Conservation (phyloP, 108 stramenopile species). For the Nitzschia inconspicua region DNA sequence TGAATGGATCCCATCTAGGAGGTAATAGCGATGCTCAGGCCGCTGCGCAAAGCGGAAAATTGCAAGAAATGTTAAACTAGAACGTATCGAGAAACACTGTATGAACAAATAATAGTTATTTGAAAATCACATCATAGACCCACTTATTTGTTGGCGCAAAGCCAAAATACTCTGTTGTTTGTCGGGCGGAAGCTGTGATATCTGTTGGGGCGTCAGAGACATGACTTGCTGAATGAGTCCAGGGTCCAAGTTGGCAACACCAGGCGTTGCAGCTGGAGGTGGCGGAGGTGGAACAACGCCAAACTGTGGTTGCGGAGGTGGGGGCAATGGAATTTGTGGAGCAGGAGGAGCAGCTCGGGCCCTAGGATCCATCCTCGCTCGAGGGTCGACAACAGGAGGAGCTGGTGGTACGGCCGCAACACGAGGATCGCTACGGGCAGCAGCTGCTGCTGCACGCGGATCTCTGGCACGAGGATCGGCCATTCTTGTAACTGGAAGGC, state of each 20-base stretch:
- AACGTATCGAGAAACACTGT: no score
- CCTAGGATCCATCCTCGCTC: conserved; percentile 49
- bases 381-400: conserved; percentile 31
- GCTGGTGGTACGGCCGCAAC: conserved; percentile 27
- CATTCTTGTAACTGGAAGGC: conserved; percentile 8
- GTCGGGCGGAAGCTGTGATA: conserved; percentile 81
- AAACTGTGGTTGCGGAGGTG: conserved; percentile 36
- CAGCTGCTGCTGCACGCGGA: conserved; percentile 4
- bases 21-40: conserved; percentile 65
- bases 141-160: conserved; percentile 79
- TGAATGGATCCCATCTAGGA: conserved; percentile 63
- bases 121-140: conserved; percentile 14
- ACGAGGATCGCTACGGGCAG: conserved; percentile 33
- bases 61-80: conserved; percentile 58
- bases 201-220: conserved; percentile 75
- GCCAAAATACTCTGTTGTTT: conserved; percentile 86
- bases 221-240: conserved; percentile 86
- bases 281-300: conserved; percentile 43
- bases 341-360: conserved; percentile 33
- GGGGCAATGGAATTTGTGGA: conserved; percentile 28
- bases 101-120: not conserved
- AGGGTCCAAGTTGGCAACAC: conserved; percentile 69
- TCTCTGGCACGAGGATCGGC: conserved; percentile 30
- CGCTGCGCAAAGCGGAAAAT: conserved; percentile 41
- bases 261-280: conserved; percentile 40